Evolutionary conservation across 1,284 basidiomycete species (phyloP), one percentile per base, ranked within the genome.

Genomic region (Trichosporon faecale): DNA sequence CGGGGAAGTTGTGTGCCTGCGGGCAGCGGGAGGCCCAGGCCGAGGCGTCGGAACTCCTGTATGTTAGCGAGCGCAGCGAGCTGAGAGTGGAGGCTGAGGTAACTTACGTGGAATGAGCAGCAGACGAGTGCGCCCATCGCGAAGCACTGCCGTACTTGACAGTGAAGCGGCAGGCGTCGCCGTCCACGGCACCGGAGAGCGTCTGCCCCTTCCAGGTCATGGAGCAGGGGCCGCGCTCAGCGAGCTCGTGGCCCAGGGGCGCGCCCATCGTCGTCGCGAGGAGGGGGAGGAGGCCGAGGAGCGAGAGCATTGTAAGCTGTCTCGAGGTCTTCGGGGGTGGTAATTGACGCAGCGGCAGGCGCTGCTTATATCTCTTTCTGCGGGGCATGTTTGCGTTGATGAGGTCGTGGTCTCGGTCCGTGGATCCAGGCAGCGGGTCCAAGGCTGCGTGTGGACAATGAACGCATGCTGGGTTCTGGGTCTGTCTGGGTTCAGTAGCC

Each of bases 1-100:
- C 75, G 68, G 84, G 78, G 65, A 72, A 70, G 9, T 65, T 66
- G 18, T 60, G 67, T 2, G 67, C 18, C 79, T 93, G 91, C 27
- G 91, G 90, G 77, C 92, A 94, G 57, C 57, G 57, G 27, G 57
- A 29, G 9, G 57, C 57, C 57, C 57, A 61, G 2, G 5, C 29
- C 16, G 88, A 84, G 6, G 85, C 84, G 76, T 90, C 85, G 65
- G 69, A 69, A 6, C 73, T 77, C 63, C 21, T 61, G 57, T 57
- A 49, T 11, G 33, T 35, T 35, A 49, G 27, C 21, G 12, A 5
- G 18, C 35, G 33, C 14, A n/a, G n/a, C n/a, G n/a, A n/a, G n/a
- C n/a, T n/a, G n/a, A n/a, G n/a, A n/a, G n/a, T 49, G 14, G 9
- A 31, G 25, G 27, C 25, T 3, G 27, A 9, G 21, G 21, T 11